Conservation (phyloP, 1,284 basidiomycete species). For the Boletus mariae region DNA sequence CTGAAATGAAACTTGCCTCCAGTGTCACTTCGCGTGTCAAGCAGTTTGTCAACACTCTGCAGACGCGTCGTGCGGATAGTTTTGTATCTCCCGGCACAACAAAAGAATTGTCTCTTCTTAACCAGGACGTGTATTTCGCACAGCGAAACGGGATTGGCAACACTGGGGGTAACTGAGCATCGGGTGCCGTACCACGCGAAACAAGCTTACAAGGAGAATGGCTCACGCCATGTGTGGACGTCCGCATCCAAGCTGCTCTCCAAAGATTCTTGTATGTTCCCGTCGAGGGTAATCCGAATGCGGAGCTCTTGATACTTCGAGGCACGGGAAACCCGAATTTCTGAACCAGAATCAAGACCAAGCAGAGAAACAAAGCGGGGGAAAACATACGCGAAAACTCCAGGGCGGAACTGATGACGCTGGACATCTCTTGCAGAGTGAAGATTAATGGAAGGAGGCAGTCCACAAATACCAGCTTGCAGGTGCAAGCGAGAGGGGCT, state of each 20-base stretch:
- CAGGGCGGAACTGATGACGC: constrained; percentile 11
- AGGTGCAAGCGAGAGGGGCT: constrained; percentile 30
- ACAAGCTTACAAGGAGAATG: constrained; percentile 27
- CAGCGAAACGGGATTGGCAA: constrained; percentile 19
- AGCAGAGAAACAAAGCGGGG: background rate
- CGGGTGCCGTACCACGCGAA: background rate
- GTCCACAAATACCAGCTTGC: constrained; percentile 27
- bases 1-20: constrained; percentile 33
- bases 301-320: constrained; percentile 27
- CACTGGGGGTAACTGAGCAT: constrained; percentile 16
- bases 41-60: constrained; percentile 21
- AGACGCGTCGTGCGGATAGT: constrained; percentile 29
- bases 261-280: constrained; percentile 27
- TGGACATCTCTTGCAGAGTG: constrained; percentile 17
- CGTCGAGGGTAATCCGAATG: constrained; percentile 27
- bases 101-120: constrained; percentile 29
- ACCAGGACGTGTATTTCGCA: constrained; percentile 30
- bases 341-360: constrained; percentile 9
- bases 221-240: constrained; percentile 29
- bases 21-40: constrained; percentile 26
- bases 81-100: constrained; percentile 28
- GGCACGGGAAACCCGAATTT: constrained; percentile 22
- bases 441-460: constrained; percentile 9
- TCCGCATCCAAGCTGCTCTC: constrained; percentile 26
- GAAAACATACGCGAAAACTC: constrained; percentile 25